Evolutionary conservation across 1,284 basidiomycete species (phyloP), one percentile per base, ranked within the genome.

Genomic region (Sporisorium iseilematis-ciliati): DNA sequence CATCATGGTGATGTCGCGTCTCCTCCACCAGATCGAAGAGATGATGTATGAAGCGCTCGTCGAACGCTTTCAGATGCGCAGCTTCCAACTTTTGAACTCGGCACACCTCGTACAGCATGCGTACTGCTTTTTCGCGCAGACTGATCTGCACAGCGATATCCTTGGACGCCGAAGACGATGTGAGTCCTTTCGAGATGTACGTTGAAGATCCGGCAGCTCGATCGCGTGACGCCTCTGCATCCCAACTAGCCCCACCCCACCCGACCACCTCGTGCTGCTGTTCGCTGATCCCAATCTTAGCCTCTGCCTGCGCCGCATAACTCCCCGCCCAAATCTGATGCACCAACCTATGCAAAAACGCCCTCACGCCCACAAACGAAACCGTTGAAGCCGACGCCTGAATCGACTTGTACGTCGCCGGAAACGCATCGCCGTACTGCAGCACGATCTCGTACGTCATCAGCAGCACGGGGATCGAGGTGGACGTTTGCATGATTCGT

Each of bases 21-120:
- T 92, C 90, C 84, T 99, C 96, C 40, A 99, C 93, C 42, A 98
- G 89, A 66, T 97, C 93, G 79, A 97, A 97, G 42, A 99, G 87
- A 79, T 92, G 91, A 74, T 95, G 92, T 57, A 99, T 91, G 85
- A 98, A 97, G 0, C 87, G 65, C 77, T 94, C 92, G 79, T 90
- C 89, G 83, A 97, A 57, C 26, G 35, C 25, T 6, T 75, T 67
- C 64, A 83, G 65, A 50, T 82, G 77, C 0, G 59, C 59, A 18
- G 60, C 31, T 33, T 79, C 71, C 21, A 83, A 70, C 31, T 79
- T 77, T 52, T 82, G 82, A 1, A 79, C 74, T 33, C 82, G 76
- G 55, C 83, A 81, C 2, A 81, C 58, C 55, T 78, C 71, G 63
- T 72, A 68, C 43, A 54, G 31, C 56, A 84, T 68, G 33, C 65